Base-by-base conservation (phyloP, 148 eudicot species). In the Chenopodium quinoa region DNA sequence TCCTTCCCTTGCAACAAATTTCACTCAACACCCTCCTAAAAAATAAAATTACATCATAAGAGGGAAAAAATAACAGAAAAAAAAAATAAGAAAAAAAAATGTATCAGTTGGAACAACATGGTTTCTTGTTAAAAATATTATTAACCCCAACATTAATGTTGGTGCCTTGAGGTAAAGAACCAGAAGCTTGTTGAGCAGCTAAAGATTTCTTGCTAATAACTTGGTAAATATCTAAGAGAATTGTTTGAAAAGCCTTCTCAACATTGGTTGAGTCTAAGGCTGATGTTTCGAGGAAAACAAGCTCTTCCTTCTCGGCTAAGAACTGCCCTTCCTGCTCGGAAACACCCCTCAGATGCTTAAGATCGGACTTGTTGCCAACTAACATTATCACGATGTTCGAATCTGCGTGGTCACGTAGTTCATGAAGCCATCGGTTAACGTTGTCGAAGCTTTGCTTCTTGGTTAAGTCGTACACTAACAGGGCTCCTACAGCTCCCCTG, bases 361-460 rank as follows among this genome's bases (percentile, higher is more conserved):
- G 87, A 75, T 91, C 95, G 0, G 91, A 75, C 81, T 91, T 93
- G 85, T 93, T 93, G 1, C 97, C 95, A 1, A 90, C 92, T 81
- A 93, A 56, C 97, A 93, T 91, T 71, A 93, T 89, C 78, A 93
- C 93, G 17, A 91, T 93, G 88, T 91, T 90, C 80, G 92, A 86
- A 66, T 91, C 93, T 0, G 97, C 92, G 13, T 93, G 95, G 84
- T 89, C 97, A 77, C 93, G 85, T 2, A 93, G 84, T 68, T 93
- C 97, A 4, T 88, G 91, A 25, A 93, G 88, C 95, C 97, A 93
- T 75, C 95, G 79, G 14, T 71, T 81, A 72, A 91, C 91, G 34
- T 89, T 93, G 16, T 93, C 95, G 31, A 90, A 93, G 7, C 95
- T 90, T 77, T 87, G 93, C 34, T 75, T 84, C 82, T 92, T 92